Conservation (phyloP, 179 eudicot genomes). For the Spergularia azorica region DNA sequence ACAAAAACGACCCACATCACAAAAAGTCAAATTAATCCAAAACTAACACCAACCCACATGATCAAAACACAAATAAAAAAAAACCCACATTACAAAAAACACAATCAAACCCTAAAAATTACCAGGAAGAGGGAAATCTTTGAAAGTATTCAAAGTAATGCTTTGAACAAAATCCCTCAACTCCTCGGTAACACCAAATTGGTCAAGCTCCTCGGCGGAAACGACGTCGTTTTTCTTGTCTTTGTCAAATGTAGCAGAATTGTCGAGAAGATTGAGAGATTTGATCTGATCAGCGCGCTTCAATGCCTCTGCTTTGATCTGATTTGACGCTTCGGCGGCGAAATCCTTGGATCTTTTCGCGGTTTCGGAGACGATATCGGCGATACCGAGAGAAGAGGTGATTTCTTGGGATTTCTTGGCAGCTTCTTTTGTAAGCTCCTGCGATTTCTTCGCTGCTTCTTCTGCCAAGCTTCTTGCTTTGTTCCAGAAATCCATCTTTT, state of each 20-base stretch:
- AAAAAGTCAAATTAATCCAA: neutral
- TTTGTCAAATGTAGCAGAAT: neutral
- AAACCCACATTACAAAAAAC: neutral
- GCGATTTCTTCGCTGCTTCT: conserved; percentile 62
- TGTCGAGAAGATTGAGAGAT: conserved; percentile 54
- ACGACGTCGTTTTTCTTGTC: conserved; percentile 4
- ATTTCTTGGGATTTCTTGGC: conserved; percentile 54
- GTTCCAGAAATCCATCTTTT: conserved; percentile 69
- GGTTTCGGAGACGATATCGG: conserved; percentile 67
- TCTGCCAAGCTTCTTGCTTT: conserved; percentile 74
- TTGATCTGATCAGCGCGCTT: conserved; percentile 71
- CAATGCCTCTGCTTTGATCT: conserved; percentile 43
- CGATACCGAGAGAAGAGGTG: conserved; percentile 40
- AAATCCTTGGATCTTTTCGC: conserved; percentile 71
- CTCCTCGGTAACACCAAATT: conserved; percentile 76
- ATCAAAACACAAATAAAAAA: neutral
- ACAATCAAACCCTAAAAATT: neutral
- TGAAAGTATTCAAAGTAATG: conserved; percentile 61
- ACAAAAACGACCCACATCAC: conserved; percentile 12
- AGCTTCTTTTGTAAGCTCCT: conserved; percentile 44
- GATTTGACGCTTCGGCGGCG: conserved; percentile 69
- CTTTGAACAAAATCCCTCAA: conserved; percentile 82
- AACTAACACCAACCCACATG: conserved; percentile 1
- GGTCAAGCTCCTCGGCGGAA: conserved; percentile 51
- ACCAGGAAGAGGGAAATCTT: conserved; percentile 84